These are phyloP conservation scores for Thalia dealbata DNA, from an alignment of 176 grass and related monocot species.

Conservation along the genomic window DNA sequence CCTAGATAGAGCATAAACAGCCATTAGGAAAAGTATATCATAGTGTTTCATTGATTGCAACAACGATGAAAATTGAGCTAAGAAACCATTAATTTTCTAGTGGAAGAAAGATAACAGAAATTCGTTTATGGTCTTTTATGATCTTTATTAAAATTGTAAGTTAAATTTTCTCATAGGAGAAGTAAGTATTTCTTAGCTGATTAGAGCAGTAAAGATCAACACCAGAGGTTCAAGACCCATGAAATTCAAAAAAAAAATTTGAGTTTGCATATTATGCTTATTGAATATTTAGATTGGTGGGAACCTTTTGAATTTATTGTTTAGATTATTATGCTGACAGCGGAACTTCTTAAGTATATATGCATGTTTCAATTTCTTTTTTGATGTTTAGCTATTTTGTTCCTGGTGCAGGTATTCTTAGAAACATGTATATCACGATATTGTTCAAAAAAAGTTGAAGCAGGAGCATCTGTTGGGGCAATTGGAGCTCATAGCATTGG, in stretches of 20 bases:
- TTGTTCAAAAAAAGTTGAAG: slow-evolving; percentile 73
- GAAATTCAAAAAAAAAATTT: too few relatives aligned
- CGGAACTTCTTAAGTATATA: slow-evolving; percentile 3
- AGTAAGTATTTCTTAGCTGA: too few relatives aligned
- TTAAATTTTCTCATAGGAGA: background rate
- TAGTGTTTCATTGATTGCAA: background rate
- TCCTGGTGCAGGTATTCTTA: slow-evolving; percentile 65
- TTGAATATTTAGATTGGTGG: background rate
- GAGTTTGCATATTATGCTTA: background rate
- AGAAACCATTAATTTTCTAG: background rate
- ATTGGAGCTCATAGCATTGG: slow-evolving; percentile 98
- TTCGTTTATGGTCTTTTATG: background rate
- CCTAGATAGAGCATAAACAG: background rate
- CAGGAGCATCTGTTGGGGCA: slow-evolving; percentile 82
- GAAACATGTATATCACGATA: slow-evolving; percentile 93
- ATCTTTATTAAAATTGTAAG: background rate
- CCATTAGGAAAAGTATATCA: background rate
- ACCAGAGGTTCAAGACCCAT: too few relatives aligned
- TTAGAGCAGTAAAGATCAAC: too few relatives aligned
- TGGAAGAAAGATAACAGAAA: background rate
- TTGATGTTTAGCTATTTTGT: background rate
- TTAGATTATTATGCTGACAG: background rate
- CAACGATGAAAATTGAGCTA: background rate
- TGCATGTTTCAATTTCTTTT: slow-evolving; percentile 1
- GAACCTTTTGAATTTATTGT: background rate